Percentiles rank a stretch among this genome's conserved stretches.
Evolutionary conservation across 176 grass and related monocot species (phyloP).

Genomic region (Aechmea fasciata): DNA sequence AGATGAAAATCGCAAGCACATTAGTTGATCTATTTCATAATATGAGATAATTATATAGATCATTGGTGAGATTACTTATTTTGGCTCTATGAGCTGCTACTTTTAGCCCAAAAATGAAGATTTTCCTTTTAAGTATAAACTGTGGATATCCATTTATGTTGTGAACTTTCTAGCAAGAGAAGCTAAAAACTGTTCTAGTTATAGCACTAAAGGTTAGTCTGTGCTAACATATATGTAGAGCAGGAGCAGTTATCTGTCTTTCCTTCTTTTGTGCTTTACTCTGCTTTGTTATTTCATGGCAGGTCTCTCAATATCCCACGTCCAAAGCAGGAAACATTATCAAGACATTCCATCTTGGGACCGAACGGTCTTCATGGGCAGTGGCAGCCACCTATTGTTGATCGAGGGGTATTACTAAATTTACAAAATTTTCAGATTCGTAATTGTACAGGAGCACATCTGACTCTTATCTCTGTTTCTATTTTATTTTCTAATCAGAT

Average conservation of each 20-base stretch:
- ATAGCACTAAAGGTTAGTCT: background rate
- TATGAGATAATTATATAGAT: no score
- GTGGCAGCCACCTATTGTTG: constrained; percentile 33
- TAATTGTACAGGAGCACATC: background rate
- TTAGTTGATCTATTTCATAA: no score
- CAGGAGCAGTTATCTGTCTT: background rate
- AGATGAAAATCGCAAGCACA: no score
- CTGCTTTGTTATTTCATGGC: background rate
- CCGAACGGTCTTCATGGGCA: constrained; percentile 42
- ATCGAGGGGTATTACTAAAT: constrained; percentile 26
- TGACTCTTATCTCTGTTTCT: background rate
- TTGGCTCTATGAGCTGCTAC: no score
- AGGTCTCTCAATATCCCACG: constrained; percentile 32
- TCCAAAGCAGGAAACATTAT: constrained; percentile 34
- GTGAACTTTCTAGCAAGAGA: no score
- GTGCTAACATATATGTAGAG: background rate
- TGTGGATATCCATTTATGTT: no score
- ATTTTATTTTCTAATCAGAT: constrained; percentile 24
- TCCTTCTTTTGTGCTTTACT: background rate
- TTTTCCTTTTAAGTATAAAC: no score
- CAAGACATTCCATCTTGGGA: constrained; percentile 43
- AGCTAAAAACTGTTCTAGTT: background rate
- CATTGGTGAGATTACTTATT: no score
- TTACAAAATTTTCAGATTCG: background rate
- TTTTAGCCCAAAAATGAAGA: no score